A percentile compares a stretch with the other conserved stretches of the same genome.
phyloP scores from a whole-genome alignment of 495 filamentous ascomycete species.

The Podospora appendiculata region DNA sequence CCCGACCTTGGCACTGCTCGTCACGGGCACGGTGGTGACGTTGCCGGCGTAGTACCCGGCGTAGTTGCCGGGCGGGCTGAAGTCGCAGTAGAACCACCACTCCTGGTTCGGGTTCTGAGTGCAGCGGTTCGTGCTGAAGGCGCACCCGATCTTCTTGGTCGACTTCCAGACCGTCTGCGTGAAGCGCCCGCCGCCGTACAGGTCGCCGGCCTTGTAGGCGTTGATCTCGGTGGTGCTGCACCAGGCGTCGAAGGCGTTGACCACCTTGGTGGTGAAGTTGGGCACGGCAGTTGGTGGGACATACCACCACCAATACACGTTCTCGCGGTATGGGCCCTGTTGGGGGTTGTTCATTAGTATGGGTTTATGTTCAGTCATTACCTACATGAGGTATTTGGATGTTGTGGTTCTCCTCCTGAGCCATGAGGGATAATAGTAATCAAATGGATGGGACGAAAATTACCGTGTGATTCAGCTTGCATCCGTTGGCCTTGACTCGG shows the following conservation, averaged over 20 bases:
- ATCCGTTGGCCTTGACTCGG: conserved; percentile 12
- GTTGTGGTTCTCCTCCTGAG: too few relatives aligned
- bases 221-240: conserved; percentile 4
- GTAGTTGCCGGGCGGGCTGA: conserved; percentile 12
- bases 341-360: background rate
- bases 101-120: conserved; percentile 9
- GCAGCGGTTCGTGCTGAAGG: conserved; percentile 13
- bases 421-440: too few relatives aligned
- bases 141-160: conserved; percentile 11
- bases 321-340: conserved; percentile 17
- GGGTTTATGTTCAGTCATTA: background rate
- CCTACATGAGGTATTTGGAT: background rate
- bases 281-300: background rate
- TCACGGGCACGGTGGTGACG: background rate
- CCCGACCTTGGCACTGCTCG: too few relatives aligned
- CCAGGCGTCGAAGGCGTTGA: conserved; percentile 10
- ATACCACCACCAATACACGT: conserved; percentile 13
- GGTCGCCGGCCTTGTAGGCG: conserved; percentile 6
- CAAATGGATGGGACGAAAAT: background rate
- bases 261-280: conserved; percentile 2
- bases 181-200: conserved; percentile 10
- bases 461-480: conserved; percentile 13
- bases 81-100: conserved; percentile 19
- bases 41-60: conserved; percentile 6
- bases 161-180: conserved; percentile 21